Base-by-base conservation (phyloP, 768 basidiomycete genomes). In the Xerocomellus amylosporus region DNA sequence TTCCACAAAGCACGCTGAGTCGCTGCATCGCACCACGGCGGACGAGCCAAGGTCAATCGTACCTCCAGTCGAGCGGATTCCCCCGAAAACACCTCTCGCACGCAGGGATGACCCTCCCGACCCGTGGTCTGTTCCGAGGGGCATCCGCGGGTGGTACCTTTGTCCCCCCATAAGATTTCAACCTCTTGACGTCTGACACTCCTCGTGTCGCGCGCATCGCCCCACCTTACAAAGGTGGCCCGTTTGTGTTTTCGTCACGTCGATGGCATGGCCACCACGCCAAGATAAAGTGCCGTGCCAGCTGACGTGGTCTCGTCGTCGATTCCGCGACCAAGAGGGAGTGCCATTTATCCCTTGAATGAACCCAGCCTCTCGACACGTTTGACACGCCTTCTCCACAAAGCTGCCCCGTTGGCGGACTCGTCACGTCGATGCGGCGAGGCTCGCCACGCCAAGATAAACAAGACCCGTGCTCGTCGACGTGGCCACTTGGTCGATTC, bases 41-140 rank as follows among this genome's bases (percentile, higher is more conserved):
- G 28, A 46, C 26, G 36, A 49, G 9, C 33, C 34, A 40, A 24
- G 20, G 39, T 20, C 22, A 1, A 31, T 28, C 15, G 3, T 28
- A 38, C 30, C 4, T 20, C 22, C 14, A 33, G 51, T 51, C 34
- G 41, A 51, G 37, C 38, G n/a, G 49, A 28, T 58, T n/a, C 30
- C 49, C 37, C 20, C 30, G n/a, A 34, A 37, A 39, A 31, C 38
- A 17, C 34, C 3, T n/a, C 44, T 26, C 30, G 28, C 15, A 10
- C 5, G 34, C 20, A 39, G n/a, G 15, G 15, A 45, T 37, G 58
- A 49, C 47, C 31, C 30, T 10, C 40, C 22, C 26, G 17, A 42
- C 17, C 4, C 9, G 44, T 36, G 31, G 44, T 39, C 47, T 47
- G 36, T 59, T 52, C 60, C 44, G 41, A 33, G 40, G 17, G 26